Percentiles rank a stretch among this genome's conserved stretches.
phyloP scores from a whole-genome alignment of 345 rosid species.

The Camelina neglecta region DNA sequence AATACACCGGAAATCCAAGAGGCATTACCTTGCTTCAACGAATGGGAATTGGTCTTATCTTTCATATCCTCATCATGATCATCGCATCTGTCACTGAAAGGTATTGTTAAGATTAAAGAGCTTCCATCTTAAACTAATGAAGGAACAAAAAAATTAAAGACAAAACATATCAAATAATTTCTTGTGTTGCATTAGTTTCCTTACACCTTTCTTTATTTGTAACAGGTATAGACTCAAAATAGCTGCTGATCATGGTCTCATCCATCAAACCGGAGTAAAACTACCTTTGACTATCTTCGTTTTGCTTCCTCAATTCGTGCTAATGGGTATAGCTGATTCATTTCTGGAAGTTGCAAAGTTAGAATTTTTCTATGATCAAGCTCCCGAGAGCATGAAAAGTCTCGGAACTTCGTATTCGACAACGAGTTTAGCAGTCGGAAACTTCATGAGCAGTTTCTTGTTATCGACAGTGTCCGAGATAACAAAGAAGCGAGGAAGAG shows the following conservation, averaged over 20 bases:
- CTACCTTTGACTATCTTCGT: constrained; percentile 66
- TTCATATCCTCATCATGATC: constrained; percentile 61
- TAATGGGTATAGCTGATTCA: constrained; percentile 76
- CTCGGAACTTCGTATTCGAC: constrained; percentile 75
- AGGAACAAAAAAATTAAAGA: too few relatives aligned
- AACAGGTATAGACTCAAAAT: constrained; percentile 60
- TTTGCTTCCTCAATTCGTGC: constrained; percentile 73
- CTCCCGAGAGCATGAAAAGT: constrained; percentile 83
- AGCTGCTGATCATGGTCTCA: constrained; percentile 47
- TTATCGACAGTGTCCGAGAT: constrained; percentile 54
- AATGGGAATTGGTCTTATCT: constrained; percentile 66
- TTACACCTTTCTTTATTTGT: not conserved
- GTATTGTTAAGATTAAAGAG: not conserved
- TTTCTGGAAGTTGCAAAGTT: constrained; percentile 78
- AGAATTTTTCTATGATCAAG: constrained; percentile 90
- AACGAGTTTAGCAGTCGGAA: constrained; percentile 64
- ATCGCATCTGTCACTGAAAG: constrained; percentile 57
- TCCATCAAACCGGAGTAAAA: constrained; percentile 30
- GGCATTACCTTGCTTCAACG: constrained; percentile 80
- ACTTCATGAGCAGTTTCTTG: constrained; percentile 71
- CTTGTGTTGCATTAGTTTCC: not conserved
- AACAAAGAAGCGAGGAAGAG: constrained; percentile 53
- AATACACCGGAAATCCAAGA: constrained; percentile 65
- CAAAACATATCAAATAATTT: not conserved
- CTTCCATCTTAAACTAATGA: too few relatives aligned